Base-by-base conservation (phyloP, 345 rosid species). In the Cardamine resedifolia region DNA sequence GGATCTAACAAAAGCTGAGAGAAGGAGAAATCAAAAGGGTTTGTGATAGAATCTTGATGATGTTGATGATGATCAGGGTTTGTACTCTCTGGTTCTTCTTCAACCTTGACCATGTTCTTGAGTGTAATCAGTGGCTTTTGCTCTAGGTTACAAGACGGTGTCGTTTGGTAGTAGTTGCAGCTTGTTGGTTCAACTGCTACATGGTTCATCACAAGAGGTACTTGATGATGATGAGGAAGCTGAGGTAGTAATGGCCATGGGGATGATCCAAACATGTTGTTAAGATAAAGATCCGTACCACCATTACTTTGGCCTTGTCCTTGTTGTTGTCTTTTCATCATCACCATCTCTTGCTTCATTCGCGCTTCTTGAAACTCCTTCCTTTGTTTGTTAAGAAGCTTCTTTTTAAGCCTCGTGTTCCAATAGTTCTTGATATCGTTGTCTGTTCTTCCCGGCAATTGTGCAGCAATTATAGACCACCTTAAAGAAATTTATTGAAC, bases 391-490 rank as follows among this genome's bases (percentile, higher is more conserved):
- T 86, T 88, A 10, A 87, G 77, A 30, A 89, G 88, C 78, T 89
- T 89, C 86, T 86, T 88, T 76, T 88, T 88, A 16, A 88, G 83
- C 71, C 87, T 81, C 10, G 95, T 89, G 87, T 89, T 89, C 95
- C 95, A 89, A 64, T 89, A 85, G 80, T 89, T 89, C 78, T 89
- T 89, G 52, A 89, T 89, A 72, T 89, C 95, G 33, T 89, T 89
- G 76, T 88, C 95, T 1, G 95, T 88, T 66, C 95, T 81, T 78
- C 91, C 95, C 12, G 95, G 95, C 53, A 89, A 63, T 53, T 89
- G 96, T 27, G 90, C 96, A 38, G 96, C 96, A 72, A 89, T 89
- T 34, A 89, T 87, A 58, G 96, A 89, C 96, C 96, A 89, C 83
- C 96, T 89, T 10, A 11, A 24, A 44, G 10, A 16, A 44, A 44